Evolutionary conservation across 2,329 filamentous ascomycete species (phyloP), one percentile per base, ranked within the genome.

Genomic region (Epichloe hybrida): DNA sequence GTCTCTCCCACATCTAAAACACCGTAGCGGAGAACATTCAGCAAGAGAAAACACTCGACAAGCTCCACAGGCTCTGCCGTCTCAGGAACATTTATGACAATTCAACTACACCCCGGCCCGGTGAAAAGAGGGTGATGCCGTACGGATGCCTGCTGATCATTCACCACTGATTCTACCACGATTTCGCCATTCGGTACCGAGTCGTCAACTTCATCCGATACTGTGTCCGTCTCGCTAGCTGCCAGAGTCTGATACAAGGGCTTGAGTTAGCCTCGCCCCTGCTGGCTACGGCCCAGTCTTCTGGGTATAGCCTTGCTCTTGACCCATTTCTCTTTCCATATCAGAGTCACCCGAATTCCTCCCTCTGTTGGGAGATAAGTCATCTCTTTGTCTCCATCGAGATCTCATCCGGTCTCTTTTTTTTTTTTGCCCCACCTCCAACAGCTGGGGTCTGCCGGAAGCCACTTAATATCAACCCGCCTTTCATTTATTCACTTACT

Each of bases 111-210:
- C 34, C 49, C 5, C 6, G 27, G 35, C 45, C 42, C 35, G 36
- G 46, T 50, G 20, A 58, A 64, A 59, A 63, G 61, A 64, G 55
- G 58, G 65, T 60, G 60, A 72, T 74, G 69, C 66, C 70, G 73
- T 67, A 69, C 73, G 71, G 66, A 77, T 79, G 75, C 75, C 69
- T 62, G 67, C 72, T 66, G 68, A 70, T 64, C 40, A 36, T 37
- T 49, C 39, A 42, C 50, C 27, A 70, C 65, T 63, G 66, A 63
- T 46, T 52, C 52, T 56, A 42, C 42, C 49, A 42, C 46, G 21
- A 31, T 31, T 13, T 42, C 12, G 34, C 39, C 59, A 58, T 60
- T 65, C 63, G 65, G 60, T 61, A 62, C 62, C 63, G 60, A 61
- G 48, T 39, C 31, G 55, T 61, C 64, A 64, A 62, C 63, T 64